Conservation (phyloP, 2,329 filamentous ascomycete species). For the Knufia petricola region DNA sequence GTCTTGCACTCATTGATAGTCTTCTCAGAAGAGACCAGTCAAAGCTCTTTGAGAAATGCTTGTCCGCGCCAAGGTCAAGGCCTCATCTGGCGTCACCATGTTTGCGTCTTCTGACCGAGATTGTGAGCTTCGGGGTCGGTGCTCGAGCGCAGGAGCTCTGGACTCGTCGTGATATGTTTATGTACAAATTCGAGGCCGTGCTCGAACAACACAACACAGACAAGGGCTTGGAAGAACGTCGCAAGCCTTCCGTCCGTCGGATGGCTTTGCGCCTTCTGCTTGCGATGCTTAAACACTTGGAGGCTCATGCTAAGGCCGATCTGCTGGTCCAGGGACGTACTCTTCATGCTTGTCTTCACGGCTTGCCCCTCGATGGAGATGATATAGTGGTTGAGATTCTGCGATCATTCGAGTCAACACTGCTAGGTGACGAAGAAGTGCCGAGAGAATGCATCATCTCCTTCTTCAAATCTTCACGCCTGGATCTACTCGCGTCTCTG, state of each 20-base stretch:
- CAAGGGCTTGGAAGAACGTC: conserved; percentile 48
- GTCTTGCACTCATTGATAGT: conserved; percentile 68
- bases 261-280: conserved; percentile 76
- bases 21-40: conserved; percentile 72
- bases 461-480: conserved; percentile 63
- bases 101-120: conserved; percentile 72
- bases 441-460: conserved; percentile 63
- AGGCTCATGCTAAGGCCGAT: conserved; percentile 67
- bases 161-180: conserved; percentile 64
- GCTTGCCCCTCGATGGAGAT: conserved; percentile 67
- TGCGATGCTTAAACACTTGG: conserved; percentile 67
- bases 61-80: conserved; percentile 72
- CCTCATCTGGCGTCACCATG: conserved; percentile 84
- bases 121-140: conserved; percentile 79
- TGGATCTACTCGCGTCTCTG: conserved; percentile 62
- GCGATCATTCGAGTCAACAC: conserved; percentile 55
- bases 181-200: conserved; percentile 71
- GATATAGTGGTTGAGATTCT: conserved; percentile 67
- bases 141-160: conserved; percentile 68
- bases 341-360: conserved; percentile 61
- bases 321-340: conserved; percentile 66
- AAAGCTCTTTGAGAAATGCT: conserved; percentile 66
- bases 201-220: conserved; percentile 56
- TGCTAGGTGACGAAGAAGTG: conserved; percentile 67
- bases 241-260: conserved; percentile 69